Percentiles rank a stretch among this genome's conserved stretches.
Conservation (phyloP, 2,329 filamentous ascomycete species). For the Penicillium sp. region DNA sequence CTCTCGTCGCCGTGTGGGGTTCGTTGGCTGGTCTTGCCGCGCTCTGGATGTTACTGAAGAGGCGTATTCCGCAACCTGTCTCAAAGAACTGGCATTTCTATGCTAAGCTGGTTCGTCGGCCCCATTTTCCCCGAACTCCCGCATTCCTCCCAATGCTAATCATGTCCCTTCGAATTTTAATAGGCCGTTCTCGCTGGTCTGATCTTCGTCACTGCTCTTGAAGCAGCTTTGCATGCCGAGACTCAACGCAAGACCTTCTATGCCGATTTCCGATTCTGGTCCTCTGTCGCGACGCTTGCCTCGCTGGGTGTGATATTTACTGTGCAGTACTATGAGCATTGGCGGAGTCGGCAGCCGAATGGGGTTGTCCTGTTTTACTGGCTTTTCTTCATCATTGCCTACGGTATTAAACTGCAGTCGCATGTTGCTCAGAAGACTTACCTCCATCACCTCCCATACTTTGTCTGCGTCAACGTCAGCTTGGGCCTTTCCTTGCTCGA, state of each 20-base stretch:
- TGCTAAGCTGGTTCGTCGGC: conserved; percentile 75
- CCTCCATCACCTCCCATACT: conserved; percentile 71
- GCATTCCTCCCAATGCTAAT: conserved; percentile 6
- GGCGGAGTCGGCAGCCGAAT: conserved; percentile 81
- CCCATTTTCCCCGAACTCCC: conserved; percentile 7
- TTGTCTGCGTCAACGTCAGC: conserved; percentile 74
- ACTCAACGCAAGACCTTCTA: conserved; percentile 73
- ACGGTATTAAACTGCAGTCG: conserved; percentile 83
- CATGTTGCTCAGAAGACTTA: conserved; percentile 80
- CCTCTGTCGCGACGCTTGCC: conserved; percentile 71
- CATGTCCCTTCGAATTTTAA: background rate
- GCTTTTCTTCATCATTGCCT: conserved; percentile 80
- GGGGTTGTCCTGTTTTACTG: conserved; percentile 91
- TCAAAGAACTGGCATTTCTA: conserved; percentile 92
- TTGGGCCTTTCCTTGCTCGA: conserved; percentile 72
- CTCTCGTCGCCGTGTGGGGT: conserved; percentile 77
- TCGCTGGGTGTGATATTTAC: conserved; percentile 77
- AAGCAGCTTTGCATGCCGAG: conserved; percentile 77
- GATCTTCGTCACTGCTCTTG: conserved; percentile 70
- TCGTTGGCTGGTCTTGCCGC: conserved; percentile 77
- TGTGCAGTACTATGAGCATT: conserved; percentile 87
- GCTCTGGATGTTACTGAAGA: conserved; percentile 77
- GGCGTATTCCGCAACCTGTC: conserved; percentile 69
- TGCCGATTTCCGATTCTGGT: conserved; percentile 85
- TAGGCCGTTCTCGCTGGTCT: conserved; percentile 71